Conservation (phyloP, 1,284 basidiomycete genomes). For the Leucoagaricus sp. region DNA sequence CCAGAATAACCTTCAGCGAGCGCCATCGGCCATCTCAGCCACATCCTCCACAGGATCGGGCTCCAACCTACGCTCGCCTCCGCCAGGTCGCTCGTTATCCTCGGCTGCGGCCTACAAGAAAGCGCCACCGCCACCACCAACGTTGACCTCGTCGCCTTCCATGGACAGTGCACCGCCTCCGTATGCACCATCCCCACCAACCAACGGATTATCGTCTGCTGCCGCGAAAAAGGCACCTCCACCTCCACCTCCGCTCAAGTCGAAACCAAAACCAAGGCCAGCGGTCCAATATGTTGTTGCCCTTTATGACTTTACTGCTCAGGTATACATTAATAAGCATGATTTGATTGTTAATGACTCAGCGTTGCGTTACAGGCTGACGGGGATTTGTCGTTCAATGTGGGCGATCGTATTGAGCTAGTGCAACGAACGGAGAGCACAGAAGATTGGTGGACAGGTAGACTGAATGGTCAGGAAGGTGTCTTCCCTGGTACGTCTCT, state of each 20-base stretch:
- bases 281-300: constrained; percentile 84
- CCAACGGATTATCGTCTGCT: constrained; percentile 24
- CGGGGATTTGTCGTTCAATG: constrained; percentile 90
- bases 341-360: constrained; percentile 7
- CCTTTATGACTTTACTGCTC: constrained; percentile 93
- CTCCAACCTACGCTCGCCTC: constrained; percentile 39
- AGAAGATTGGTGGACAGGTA: constrained; percentile 99
- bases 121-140: constrained; percentile 42
- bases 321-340: constrained; percentile 41
- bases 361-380: constrained; percentile 66
- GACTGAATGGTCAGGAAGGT: constrained; percentile 81
- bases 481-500: constrained; percentile 84
- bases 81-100: constrained; percentile 46
- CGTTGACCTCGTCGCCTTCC: constrained; percentile 34
- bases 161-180: constrained; percentile 53
- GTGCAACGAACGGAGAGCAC: constrained; percentile 82
- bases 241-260: constrained; percentile 85
- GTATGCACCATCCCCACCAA: constrained; percentile 47
- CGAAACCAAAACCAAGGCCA: constrained; percentile 67
- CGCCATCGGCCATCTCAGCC: constrained; percentile 44
- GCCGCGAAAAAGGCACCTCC: constrained; percentile 80
- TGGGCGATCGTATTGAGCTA: constrained; percentile 94
- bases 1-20: constrained; percentile 23
- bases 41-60: constrained; percentile 42
- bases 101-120: constrained; percentile 48